phyloP scores from a whole-genome alignment of 2,329 filamentous ascomycete genomes.

The Penicillium sp. region DNA sequence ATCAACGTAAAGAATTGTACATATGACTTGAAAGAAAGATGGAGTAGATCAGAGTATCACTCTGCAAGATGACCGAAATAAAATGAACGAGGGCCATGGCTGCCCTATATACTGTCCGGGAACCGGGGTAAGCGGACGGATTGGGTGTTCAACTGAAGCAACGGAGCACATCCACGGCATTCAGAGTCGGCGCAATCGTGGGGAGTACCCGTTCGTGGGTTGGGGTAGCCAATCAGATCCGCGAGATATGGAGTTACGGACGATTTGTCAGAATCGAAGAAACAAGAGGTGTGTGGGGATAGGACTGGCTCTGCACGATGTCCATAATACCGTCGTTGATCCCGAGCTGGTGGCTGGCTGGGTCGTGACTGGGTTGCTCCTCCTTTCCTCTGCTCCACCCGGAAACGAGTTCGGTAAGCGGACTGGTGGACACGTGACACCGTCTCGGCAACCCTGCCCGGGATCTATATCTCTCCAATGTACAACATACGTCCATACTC shows the following conservation, averaged over 20 bases:
- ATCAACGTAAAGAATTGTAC: background rate
- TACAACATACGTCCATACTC: background rate
- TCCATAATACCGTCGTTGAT: constrained; percentile 28
- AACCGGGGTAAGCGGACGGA: constrained; percentile 20
- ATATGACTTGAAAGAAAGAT: background rate
- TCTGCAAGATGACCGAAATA: constrained; percentile 9
- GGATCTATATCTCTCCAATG: constrained; percentile 15
- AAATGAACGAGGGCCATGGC: constrained; percentile 17
- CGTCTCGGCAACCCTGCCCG: constrained; percentile 22
- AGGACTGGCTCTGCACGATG: background rate
- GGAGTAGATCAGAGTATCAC: constrained; percentile 1
- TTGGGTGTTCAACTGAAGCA: constrained; percentile 6
- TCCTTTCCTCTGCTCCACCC: background rate
- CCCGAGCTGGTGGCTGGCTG: constrained; percentile 17
- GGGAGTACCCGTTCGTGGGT: constrained; percentile 13
- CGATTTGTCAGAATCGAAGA: constrained; percentile 6
- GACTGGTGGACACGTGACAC: constrained; percentile 27
- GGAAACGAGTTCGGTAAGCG: constrained; percentile 34
- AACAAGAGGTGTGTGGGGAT: constrained; percentile 14
- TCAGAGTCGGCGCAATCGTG: constrained; percentile 34
- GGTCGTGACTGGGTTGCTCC: background rate
- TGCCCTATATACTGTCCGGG: constrained; percentile 27
- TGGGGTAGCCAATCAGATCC: constrained; percentile 8
- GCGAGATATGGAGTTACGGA: background rate
- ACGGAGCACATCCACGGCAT: constrained; percentile 37